Conservation (phyloP, 2,329 filamentous ascomycete species). For the Penicillium sp. region DNA sequence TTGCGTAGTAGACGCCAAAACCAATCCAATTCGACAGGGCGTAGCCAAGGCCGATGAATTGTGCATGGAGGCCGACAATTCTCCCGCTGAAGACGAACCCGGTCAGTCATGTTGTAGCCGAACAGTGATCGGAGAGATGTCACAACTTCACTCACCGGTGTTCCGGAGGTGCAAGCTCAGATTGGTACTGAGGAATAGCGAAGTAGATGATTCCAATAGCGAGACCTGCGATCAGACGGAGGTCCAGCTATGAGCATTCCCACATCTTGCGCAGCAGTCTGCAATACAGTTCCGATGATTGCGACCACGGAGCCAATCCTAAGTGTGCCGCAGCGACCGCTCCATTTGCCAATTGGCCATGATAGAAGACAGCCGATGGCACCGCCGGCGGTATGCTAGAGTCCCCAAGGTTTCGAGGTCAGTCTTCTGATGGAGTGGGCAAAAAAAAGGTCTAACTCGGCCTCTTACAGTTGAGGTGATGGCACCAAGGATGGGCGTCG, state of each 20-base stretch:
- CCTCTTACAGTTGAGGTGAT: not conserved
- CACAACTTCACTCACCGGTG: not conserved
- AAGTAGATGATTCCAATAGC: conserved; percentile 1
- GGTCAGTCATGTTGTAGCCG: not conserved
- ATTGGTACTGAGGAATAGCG: not conserved
- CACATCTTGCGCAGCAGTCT: not conserved
- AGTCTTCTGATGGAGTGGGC: not conserved
- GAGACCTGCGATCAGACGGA: not conserved
- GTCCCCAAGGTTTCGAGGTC: not conserved
- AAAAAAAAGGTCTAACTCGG: not conserved
- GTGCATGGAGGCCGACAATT: not conserved
- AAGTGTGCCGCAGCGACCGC: not conserved
- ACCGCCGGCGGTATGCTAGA: not conserved
- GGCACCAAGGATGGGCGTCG: not conserved
- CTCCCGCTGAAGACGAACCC: not conserved
- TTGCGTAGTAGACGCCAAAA: not conserved
- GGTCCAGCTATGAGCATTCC: not conserved
- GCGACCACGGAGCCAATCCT: not conserved
- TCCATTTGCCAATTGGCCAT: not conserved
- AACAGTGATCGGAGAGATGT: not conserved
- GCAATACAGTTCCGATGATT: not conserved
- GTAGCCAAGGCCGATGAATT: not conserved
- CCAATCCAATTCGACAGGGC: not conserved
- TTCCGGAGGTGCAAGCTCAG: not conserved
- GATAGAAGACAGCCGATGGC: not conserved